phyloP scores from a whole-genome alignment of 805 yeast species.

The Metschnikowia lachancei region DNA sequence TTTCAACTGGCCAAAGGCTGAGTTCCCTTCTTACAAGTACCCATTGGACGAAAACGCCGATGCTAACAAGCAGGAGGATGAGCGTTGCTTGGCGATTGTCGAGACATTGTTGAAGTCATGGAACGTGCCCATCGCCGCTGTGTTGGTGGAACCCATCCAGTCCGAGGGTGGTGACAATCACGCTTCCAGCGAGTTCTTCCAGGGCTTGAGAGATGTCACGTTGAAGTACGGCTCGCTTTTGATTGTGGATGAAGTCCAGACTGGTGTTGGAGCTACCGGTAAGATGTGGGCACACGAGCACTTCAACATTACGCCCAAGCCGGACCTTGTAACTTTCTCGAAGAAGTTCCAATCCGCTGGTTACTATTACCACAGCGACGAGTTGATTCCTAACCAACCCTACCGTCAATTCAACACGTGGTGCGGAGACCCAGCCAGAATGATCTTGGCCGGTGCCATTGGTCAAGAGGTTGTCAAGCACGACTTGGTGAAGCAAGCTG shows the following conservation, averaged over 20 bases:
- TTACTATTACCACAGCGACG: constrained; percentile 73
- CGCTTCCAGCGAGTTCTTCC: constrained; percentile 75
- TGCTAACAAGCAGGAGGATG: constrained; percentile 74
- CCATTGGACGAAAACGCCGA: constrained; percentile 70
- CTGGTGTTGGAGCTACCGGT: constrained; percentile 89
- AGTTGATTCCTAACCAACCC: constrained; percentile 69
- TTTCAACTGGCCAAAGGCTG: constrained; percentile 96
- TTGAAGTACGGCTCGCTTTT: constrained; percentile 64
- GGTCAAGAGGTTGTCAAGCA: constrained; percentile 60
- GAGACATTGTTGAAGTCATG: constrained; percentile 67
- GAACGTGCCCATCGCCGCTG: constrained; percentile 80
- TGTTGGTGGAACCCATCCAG: constrained; percentile 87
- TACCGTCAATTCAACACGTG: constrained; percentile 91
- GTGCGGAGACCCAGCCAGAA: constrained; percentile 89
- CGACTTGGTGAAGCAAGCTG: constrained; percentile 55
- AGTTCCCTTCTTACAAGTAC: constrained; percentile 79
- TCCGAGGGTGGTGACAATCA: constrained; percentile 93
- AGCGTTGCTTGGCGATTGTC: constrained; percentile 71
- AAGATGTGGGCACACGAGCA: constrained; percentile 86
- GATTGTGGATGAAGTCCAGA: constrained; percentile 85
- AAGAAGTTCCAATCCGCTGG: constrained; percentile 91
- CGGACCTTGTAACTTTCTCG: constrained; percentile 83
- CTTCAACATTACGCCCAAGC: constrained; percentile 69
- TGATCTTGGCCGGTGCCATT: constrained; percentile 72
- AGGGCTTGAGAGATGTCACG: constrained; percentile 75